Base-by-base conservation (phyloP, 129 eudicot species). In the Sambucus nigra region DNA sequence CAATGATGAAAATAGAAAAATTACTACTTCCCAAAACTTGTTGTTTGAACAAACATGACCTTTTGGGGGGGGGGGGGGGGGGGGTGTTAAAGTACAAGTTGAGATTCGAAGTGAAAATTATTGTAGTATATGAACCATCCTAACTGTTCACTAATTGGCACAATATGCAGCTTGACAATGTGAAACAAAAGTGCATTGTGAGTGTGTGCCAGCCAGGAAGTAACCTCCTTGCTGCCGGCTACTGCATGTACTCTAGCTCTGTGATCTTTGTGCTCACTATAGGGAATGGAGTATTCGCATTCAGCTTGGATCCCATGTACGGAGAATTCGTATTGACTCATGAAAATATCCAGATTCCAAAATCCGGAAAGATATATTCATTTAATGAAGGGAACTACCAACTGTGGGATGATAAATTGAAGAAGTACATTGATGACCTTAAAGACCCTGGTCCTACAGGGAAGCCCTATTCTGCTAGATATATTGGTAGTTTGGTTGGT, bases 161-260 rank as follows among this genome's bases (percentile, higher is more conserved):
- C 8, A 44, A 57, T 21, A 33, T 77, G 84, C 89, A 91, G 98
- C 89, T 91, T 2, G 85, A 57, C 73, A 60, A 22, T 9, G 71
- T 14, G 49, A 61, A 61, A 62, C 86, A 82, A 41, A 85, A 55
- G 81, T 91, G 98, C 50, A 31, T 91, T 1, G 84, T 91, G 17
- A 86, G 70, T 33, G 95, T 91, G 16, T 91, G 98, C 72, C 98
- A 91, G 51, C 98, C 98, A 1, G 95, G 95, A 19, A 82, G 18
- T 61, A 91, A 91, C 71, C 95, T 91, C 38, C 89, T 91, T 17
- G 98, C 95, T 11, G 98, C 98, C 5, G 98, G 98, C 25, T 91
- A 91, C 71, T 91, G 98, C 68, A 86, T 91, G 95, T 91, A 91
- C 87, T 91, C 95, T 2, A 91, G 98, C 76, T 91, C 98, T 9